Evolutionary conservation across 768 basidiomycete genomes (phyloP), one percentile per base, ranked within the genome.

Genomic region (Favolaschia claudopus): DNA sequence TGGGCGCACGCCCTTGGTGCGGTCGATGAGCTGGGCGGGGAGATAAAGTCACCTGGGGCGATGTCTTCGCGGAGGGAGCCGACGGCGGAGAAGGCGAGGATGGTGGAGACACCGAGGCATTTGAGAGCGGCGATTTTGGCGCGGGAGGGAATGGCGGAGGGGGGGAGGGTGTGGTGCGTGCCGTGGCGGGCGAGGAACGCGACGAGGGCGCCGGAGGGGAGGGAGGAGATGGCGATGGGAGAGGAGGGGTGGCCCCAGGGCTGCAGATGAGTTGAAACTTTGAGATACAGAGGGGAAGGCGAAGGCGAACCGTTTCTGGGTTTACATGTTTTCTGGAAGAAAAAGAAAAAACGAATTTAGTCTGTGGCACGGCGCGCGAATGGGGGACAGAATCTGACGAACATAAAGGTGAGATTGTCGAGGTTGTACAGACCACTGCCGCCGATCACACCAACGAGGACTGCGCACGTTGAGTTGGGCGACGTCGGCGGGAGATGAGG

Each of bases 91-190:
- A 99, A 99, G 9, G 95, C 95, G 61, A 99, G 80, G 70, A 99
- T 85, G 36, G 88, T 91, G 61, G 89, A 86, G 7, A 93, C 91
- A 38, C 96, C 96, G 62, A 99, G 82, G 36, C 87, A 89, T 76
- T 98, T 98, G 69, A 98, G 83, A 0, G 96, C 96, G 22, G 96
- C 91, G 69, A 98, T 95, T 82, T 98, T 99, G 62, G 96, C 96
- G 48, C 92, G 87, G 0, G 82, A 75, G 37, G 95, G 95, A 4
- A 99, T 91, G 36, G 83, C 71, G 7, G 94, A 91, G 2, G 96
- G 96, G 19, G 83, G 69, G 73, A 95, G 85, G 60, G 77, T 82
- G 77, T 99, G 96, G 7, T 85, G 83, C 19, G 74, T 69, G 15
- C 96, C 96, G 70, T 99, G 96, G 13, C 96, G 88, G 0, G 96